These are phyloP conservation scores for Podospora australis DNA, from an alignment of 495 filamentous ascomycete species.

Conservation along the genomic window DNA sequence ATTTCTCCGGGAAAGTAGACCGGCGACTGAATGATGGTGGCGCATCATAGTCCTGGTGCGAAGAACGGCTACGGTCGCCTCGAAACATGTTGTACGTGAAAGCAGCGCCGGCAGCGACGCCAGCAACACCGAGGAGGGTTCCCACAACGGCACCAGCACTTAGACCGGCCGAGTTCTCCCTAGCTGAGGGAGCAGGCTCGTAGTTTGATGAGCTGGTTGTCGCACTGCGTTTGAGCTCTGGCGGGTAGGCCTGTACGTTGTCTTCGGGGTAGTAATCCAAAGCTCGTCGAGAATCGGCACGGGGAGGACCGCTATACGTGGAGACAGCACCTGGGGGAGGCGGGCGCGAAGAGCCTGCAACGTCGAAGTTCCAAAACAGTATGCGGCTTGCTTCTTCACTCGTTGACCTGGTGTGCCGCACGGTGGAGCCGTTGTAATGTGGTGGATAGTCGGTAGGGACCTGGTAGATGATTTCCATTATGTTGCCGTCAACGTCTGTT, in stretches of 20 bases:
- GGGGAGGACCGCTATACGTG: conserved; percentile 16
- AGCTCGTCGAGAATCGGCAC: conserved; percentile 20
- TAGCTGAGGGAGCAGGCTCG: conserved; percentile 24
- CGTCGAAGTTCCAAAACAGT: conserved; percentile 45
- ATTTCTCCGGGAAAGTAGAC: conserved; percentile 32
- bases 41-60: conserved; percentile 33
- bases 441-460: conserved; percentile 23
- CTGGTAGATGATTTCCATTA: conserved; percentile 42
- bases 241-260: conserved; percentile 13
- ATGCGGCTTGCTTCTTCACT: conserved; percentile 40
- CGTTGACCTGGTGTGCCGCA: conserved; percentile 30
- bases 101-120: conserved; percentile 74
- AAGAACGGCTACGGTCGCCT: conserved; percentile 42
- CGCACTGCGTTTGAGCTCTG: conserved; percentile 26
- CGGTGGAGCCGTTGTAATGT: conserved; percentile 28
- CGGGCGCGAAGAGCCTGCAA: conserved; percentile 21
- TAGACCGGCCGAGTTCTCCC: conserved; percentile 31
- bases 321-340: conserved; percentile 11
- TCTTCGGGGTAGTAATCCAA: conserved; percentile 9
- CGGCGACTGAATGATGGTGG: conserved; percentile 28
- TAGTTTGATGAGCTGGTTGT: conserved; percentile 29
- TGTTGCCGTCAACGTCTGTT: conserved; percentile 48
- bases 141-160: conserved; percentile 42
- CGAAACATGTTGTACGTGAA: conserved; percentile 66
- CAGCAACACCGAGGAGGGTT: conserved; percentile 61